phyloP scores from a whole-genome alignment of 192 early-diverging fungal species.

The Radiomyces spectabilis region DNA sequence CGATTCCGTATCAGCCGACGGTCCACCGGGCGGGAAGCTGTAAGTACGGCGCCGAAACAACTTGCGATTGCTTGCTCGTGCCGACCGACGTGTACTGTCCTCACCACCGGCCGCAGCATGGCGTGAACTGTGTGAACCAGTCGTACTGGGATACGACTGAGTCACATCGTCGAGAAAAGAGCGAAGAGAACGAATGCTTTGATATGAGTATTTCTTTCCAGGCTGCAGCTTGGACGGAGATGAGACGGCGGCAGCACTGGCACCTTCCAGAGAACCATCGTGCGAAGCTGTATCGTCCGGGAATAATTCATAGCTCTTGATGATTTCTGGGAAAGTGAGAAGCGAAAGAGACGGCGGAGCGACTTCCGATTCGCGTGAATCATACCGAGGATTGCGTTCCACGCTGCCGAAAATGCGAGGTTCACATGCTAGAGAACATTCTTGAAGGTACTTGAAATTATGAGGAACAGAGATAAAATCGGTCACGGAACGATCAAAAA shows the following conservation, averaged over 20 bases:
- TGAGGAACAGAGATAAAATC: conserved; percentile 19
- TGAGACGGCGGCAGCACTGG: no score
- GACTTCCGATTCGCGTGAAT: neutral
- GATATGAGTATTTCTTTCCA: neutral
- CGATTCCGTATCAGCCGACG: conserved; percentile 2
- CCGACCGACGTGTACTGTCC: no score
- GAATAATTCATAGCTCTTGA: neutral
- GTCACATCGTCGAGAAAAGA: conserved; percentile 9
- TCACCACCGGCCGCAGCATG: no score
- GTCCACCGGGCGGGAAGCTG: conserved; percentile 28
- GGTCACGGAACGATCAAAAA: conserved; percentile 13
- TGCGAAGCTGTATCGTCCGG: no score
- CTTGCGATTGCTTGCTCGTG: no score
- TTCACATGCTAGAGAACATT: conserved; percentile 25
- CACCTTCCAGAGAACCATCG: no score
- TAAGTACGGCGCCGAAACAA: conserved; percentile 7
- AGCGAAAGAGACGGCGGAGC: conserved; percentile 1
- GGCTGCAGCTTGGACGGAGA: neutral
- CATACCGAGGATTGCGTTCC: no score
- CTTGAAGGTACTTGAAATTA: conserved; percentile 21
- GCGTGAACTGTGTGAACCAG: no score
- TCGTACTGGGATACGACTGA: no score
- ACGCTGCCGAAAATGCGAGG: conserved; percentile 17
- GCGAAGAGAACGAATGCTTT: conserved; percentile 6
- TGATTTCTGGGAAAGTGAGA: conserved; percentile 5